A percentile compares a stretch with the other conserved stretches of the same genome.
phyloP scores from a whole-genome alignment of 352 stramenopile species.

The Heterotrichella gracilis region DNA sequence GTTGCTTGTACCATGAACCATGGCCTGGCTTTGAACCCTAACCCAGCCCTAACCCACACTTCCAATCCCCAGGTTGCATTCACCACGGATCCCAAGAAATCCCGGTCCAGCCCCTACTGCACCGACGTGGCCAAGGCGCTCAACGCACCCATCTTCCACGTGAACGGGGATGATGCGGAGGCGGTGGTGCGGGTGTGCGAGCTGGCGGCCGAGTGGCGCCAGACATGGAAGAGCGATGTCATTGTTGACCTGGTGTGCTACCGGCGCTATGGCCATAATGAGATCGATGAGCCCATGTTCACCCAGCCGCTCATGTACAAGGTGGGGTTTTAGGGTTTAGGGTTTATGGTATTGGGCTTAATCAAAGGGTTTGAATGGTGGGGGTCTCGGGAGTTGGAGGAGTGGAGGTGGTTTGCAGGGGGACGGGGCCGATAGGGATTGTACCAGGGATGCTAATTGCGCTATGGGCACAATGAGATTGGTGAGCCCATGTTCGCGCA shows the following conservation, averaged over 20 bases:
- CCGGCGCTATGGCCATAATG: slow-evolving; percentile 86
- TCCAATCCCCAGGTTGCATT: too few relatives aligned
- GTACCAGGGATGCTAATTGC: slow-evolving; percentile 90
- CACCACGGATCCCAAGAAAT: slow-evolving; percentile 84
- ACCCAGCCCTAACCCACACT: too few relatives aligned
- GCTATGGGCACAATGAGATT: slow-evolving; percentile 92
- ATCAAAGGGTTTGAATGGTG: too few relatives aligned
- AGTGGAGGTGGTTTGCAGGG: too few relatives aligned
- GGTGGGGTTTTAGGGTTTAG: too few relatives aligned
- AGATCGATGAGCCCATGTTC: slow-evolving; percentile 85
- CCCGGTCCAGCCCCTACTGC: slow-evolving; percentile 74
- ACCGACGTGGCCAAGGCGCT: slow-evolving; percentile 89
- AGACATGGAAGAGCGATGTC: slow-evolving; percentile 66
- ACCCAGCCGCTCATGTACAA: slow-evolving; percentile 91
- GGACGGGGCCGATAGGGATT: too few relatives aligned
- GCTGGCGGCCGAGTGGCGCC: slow-evolving; percentile 44
- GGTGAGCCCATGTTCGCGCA: slow-evolving; percentile 90
- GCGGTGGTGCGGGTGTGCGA: slow-evolving; percentile 50
- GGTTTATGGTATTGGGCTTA: too few relatives aligned
- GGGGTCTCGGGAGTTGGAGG: too few relatives aligned
- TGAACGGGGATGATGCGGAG: slow-evolving; percentile 86
- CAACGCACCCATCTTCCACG: slow-evolving; percentile 51
- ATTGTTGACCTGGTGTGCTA: slow-evolving; percentile 96
- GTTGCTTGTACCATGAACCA: too few relatives aligned
- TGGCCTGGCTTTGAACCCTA: too few relatives aligned